These are phyloP conservation scores for Xerocomellus intermedius DNA, from an alignment of 768 basidiomycete genomes.

Conservation along the genomic window DNA sequence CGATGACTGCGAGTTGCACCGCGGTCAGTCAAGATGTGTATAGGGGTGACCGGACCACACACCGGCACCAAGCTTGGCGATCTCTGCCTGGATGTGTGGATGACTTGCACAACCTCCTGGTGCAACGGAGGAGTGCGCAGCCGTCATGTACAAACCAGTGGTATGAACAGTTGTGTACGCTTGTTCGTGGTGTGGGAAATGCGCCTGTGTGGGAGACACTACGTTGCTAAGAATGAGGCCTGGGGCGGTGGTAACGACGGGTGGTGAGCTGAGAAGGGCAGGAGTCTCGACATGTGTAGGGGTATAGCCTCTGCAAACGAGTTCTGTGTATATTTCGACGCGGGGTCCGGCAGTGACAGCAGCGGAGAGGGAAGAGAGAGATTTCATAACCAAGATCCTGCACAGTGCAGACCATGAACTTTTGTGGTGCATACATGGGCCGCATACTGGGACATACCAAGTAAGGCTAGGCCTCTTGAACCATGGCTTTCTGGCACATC, in stretches of 20 bases:
- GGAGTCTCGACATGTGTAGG: neutral
- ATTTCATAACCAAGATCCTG: conserved; percentile 1
- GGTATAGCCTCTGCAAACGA: neutral
- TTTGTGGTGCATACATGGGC: no score
- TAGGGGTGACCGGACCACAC: neutral
- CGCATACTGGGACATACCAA: neutral
- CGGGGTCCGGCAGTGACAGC: conserved; percentile 2
- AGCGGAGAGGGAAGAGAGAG: neutral
- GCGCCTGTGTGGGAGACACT: neutral
- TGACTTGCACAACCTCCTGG: neutral
- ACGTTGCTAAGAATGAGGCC: neutral
- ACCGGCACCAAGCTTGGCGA: neutral
- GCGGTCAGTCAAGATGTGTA: neutral
- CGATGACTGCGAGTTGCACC: neutral
- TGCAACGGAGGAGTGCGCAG: neutral
- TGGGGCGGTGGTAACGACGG: neutral
- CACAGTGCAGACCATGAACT: neutral
- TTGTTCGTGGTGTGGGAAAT: neutral
- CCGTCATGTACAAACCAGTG: neutral
- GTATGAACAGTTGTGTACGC: neutral
- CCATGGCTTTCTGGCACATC: neutral
- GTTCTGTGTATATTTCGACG: conserved; percentile 4
- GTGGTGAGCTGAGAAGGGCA: neutral
- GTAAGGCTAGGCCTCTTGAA: neutral
- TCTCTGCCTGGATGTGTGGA: neutral